phyloP scores from a whole-genome alignment of 331 rosid species.

The Malus hybrid region DNA sequence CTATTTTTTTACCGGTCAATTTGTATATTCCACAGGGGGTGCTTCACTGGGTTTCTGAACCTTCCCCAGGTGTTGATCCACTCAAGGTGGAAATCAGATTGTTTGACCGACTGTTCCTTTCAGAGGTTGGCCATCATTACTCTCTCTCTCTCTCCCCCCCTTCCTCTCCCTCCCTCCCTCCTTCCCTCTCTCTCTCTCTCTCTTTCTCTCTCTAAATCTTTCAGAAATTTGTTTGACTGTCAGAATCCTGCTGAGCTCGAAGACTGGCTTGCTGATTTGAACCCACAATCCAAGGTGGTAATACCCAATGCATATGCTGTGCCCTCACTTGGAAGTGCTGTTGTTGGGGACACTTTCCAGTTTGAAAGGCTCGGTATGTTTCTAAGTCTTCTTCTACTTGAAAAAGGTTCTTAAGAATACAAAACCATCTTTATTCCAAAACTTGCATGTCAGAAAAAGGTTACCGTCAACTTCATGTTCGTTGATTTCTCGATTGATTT shows the following conservation, averaged over 20 bases:
- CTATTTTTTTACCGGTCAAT: neutral
- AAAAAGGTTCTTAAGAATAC: too few species aligned
- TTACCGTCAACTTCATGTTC: neutral
- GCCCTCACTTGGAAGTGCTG: constrained; percentile 42
- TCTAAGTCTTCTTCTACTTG: neutral
- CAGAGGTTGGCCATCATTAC: constrained; percentile 56
- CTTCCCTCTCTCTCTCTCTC: neutral
- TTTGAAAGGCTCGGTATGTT: constrained; percentile 88
- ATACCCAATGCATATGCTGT: constrained; percentile 61
- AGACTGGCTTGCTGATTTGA: constrained; percentile 85
- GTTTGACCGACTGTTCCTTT: constrained; percentile 74
- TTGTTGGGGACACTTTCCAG: constrained; percentile 75
- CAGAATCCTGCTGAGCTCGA: constrained; percentile 96
- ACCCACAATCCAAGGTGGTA: constrained; percentile 60
- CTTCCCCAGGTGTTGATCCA: constrained; percentile 81
- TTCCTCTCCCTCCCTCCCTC: neutral
- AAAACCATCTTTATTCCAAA: neutral
- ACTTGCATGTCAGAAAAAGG: neutral
- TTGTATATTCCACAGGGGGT: constrained; percentile 57
- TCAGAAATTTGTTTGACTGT: neutral
- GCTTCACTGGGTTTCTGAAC: constrained; percentile 87
- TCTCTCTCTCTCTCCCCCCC: neutral
- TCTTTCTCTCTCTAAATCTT: neutral
- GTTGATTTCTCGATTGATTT: neutral
- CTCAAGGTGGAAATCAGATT: constrained; percentile 77